phyloP scores from a whole-genome alignment of 2,329 filamentous ascomycete species.

The Rhinocladiella similis region DNA sequence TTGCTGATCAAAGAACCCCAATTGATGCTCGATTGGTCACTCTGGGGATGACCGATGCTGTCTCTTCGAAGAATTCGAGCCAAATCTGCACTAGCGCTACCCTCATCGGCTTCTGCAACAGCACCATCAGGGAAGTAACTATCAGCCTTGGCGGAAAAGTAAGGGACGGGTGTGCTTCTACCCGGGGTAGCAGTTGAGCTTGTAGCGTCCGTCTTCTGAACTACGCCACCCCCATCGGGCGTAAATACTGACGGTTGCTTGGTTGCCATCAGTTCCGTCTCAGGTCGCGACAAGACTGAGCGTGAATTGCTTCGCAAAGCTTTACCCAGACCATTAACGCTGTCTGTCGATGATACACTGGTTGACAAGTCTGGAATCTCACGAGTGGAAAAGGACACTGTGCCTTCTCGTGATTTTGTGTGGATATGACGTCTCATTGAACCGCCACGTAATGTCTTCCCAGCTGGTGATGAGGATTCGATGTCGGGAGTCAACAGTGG shows the following conservation, averaged over 20 bases:
- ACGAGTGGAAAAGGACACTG: constrained; percentile 12
- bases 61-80: constrained; percentile 55
- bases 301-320: constrained; percentile 11
- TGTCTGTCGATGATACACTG: constrained; percentile 48
- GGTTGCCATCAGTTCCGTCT: not conserved
- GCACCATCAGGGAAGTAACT: constrained; percentile 27
- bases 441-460: constrained; percentile 7
- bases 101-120: constrained; percentile 37
- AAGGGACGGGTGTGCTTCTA: constrained; percentile 52
- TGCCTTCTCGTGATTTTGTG: constrained; percentile 15
- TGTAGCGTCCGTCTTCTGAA: constrained; percentile 50
- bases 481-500: constrained; percentile 23
- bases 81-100: constrained; percentile 56
- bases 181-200: constrained; percentile 54
- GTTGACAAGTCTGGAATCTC: constrained; percentile 33
- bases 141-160: constrained; percentile 44
- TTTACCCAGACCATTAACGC: constrained; percentile 28
- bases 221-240: constrained; percentile 43
- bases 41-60: constrained; percentile 49
- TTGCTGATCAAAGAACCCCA: constrained; percentile 59
- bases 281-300: not conserved
- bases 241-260: constrained; percentile 39
- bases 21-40: constrained; percentile 51
- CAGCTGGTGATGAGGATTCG: constrained; percentile 15
- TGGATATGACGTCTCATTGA: constrained; percentile 16